Conservation (phyloP, 441 rosid species). For the Bocquillonia castaneifolia region DNA sequence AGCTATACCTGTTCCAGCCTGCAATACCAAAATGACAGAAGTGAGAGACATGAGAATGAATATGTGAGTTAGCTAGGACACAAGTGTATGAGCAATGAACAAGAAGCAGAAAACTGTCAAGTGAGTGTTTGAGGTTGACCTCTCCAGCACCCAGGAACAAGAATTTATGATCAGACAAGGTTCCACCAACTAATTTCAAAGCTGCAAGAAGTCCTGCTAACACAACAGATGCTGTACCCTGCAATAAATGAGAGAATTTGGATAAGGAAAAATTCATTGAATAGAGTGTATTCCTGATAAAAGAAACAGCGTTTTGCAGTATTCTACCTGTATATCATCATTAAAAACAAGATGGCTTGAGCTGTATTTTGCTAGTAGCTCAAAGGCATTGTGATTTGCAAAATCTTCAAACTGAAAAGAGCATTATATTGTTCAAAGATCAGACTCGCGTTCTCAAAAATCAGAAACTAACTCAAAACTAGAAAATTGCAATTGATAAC, state of each 20-base stretch:
- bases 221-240: constrained; percentile 92
- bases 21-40: constrained; percentile 28
- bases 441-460: background rate
- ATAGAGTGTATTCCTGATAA: background rate
- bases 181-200: constrained; percentile 52
- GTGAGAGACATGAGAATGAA: background rate
- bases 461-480: background rate
- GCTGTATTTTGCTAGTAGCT: constrained; percentile 65
- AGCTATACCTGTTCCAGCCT: constrained; percentile 95
- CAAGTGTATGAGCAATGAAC: background rate
- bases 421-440: constrained; percentile 7
- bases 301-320: background rate
- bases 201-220: constrained; percentile 77
- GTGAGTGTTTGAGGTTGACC: constrained; percentile 36
- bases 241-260: constrained; percentile 19
- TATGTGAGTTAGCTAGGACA: background rate
- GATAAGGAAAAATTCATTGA: constrained; percentile 2
- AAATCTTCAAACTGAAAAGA: constrained; percentile 79
- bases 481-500: constrained; percentile 18
- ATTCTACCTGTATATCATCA: constrained; percentile 72
- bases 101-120: background rate
- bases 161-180: constrained; percentile 63
- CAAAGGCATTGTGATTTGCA: constrained; percentile 87
- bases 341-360: constrained; percentile 74
- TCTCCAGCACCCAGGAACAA: constrained; percentile 92